Evolutionary conservation across 768 basidiomycete genomes (phyloP), one percentile per base, ranked within the genome.

Genomic region (Leccinum incarnatum): DNA sequence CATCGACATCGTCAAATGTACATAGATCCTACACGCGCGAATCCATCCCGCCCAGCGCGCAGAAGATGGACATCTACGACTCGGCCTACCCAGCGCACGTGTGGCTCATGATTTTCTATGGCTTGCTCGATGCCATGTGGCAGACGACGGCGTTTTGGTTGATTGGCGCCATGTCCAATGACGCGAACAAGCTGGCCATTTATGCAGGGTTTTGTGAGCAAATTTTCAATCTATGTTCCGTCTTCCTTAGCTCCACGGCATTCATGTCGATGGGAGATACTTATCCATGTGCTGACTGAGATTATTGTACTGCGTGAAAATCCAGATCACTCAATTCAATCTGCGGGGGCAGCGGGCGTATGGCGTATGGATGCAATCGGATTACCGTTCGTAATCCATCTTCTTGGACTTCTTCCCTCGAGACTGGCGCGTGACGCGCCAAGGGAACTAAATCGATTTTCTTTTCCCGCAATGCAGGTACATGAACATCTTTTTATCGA

Each of bases 91-190:
- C 79, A 10, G 81, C 77, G 47, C 79, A 79, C 53, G 75, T 86
- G 6, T 80, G 80, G 73, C 72, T 93, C 5, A 91, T 86, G 72
- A 82, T 89, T 62, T 82, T 86, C 72, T 89, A 84, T 61, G 88
- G 90, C 27, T 67, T 93, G 11, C 78, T 91, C 59, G 92, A 93
- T 62, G 79, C 91, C 2, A 87, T 90, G 83, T 93, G 91, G 89
- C 92, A 93, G 70, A 91, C 88, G 1, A 84, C 84, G 0, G 84
- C 86, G 5, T 91, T 91, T 70, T 91, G 89, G 88, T 76, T 89
- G 64, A 87, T 91, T 82, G 91, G 91, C 42, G 87, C 88, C 12
- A 89, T 94, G 86, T 89, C 88, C 21, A 92, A 93, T 63, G 85
- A 92, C 70, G 84, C 88, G 8, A 82, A 80, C 2, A 91, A 90